Evolutionary conservation across 2,329 filamentous ascomycete species (phyloP), one percentile per base, ranked within the genome.

Genomic region (Xylaria sp.): DNA sequence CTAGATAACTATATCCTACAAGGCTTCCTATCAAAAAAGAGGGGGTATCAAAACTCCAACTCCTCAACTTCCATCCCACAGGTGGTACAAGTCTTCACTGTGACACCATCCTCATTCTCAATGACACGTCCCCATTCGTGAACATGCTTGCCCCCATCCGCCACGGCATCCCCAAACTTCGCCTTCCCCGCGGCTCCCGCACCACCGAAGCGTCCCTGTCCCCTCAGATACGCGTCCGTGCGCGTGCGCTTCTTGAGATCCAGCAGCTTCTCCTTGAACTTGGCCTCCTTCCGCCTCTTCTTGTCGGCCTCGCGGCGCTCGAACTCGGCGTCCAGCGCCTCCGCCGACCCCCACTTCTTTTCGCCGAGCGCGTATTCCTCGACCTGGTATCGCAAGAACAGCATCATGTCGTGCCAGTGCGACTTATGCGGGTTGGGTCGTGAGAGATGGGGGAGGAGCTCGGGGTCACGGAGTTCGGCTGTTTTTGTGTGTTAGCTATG

Each of bases 351-450:
- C 96, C 96, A 99, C 82, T 97, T 97, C 72, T 89, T 89, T 1
- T 86, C 80, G 0, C 40, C 51, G 0, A 98, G 91, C 0, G 95
- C 96, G 77, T 97, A 97, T 65, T 94, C 93, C 78, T 99, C 96
- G 2, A 99, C 93, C 78, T 99, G 96, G 69, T 89, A 97, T 0
- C 96, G 91, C 26, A 99, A 85, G 78, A 96, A 99, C 2, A 99
- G 87, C 91, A 97, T 97, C 96, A 99, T 99, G 83, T 97, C 93
- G 80, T 97, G 94, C 93, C 94, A 99, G 67, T 94, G 94, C 0
- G 92, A 90, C 79, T 97, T 97, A 81, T 97, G 96, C 0, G 96
- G 96, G 75, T 99, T 99, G 1, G 96, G 95, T 40, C 91, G 90
- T 63, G 92, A 92, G 9, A 99, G 86, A 79, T 97, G 94, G 0